Conservation (phyloP, 75 land plant species). For the Azolla pinnata region DNA sequence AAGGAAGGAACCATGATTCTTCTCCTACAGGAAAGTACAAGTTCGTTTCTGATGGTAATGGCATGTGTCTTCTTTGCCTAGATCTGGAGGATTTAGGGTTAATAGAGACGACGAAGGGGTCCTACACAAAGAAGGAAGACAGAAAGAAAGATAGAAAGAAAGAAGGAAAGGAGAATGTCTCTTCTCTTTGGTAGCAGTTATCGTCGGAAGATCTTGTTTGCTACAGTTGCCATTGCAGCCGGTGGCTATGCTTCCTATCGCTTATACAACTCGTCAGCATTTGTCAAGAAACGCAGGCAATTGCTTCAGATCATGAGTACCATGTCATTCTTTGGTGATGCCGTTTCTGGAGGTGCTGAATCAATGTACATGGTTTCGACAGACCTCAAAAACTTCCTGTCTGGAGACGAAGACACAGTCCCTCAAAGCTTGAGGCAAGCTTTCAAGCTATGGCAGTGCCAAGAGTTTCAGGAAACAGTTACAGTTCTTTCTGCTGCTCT, state of each 20-base stretch:
- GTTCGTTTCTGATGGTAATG: too few species aligned
- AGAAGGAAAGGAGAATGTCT: slow-evolving; percentile 2
- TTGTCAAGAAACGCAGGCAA: slow-evolving; percentile 29
- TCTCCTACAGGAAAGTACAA: too few species aligned
- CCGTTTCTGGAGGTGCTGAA: slow-evolving; percentile 46
- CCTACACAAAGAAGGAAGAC: background rate
- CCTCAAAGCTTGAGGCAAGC: slow-evolving; percentile 70
- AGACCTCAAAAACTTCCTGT: slow-evolving; percentile 54
- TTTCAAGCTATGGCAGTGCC: slow-evolving; percentile 45
- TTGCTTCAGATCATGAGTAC: slow-evolving; percentile 35
- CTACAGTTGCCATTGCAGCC: slow-evolving; percentile 36
- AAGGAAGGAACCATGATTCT: too few species aligned
- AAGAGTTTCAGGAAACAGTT: slow-evolving; percentile 45
- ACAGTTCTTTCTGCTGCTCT: slow-evolving; percentile 39
- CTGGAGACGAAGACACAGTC: slow-evolving; percentile 60
- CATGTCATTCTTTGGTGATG: slow-evolving; percentile 39
- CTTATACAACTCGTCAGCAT: slow-evolving; percentile 38
- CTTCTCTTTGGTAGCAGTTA: slow-evolving; percentile 16
- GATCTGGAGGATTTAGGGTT: too few species aligned
- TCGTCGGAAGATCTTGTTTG: slow-evolving; percentile 35
- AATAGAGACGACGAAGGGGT: background rate
- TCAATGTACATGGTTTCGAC: slow-evolving; percentile 37
- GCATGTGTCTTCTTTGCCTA: too few species aligned
- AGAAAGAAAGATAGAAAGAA: slow-evolving; percentile 5
- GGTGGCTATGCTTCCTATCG: slow-evolving; percentile 61